Conservation (phyloP, 2,329 filamentous ascomycete species). For the Ophioceras dolichostomum region DNA sequence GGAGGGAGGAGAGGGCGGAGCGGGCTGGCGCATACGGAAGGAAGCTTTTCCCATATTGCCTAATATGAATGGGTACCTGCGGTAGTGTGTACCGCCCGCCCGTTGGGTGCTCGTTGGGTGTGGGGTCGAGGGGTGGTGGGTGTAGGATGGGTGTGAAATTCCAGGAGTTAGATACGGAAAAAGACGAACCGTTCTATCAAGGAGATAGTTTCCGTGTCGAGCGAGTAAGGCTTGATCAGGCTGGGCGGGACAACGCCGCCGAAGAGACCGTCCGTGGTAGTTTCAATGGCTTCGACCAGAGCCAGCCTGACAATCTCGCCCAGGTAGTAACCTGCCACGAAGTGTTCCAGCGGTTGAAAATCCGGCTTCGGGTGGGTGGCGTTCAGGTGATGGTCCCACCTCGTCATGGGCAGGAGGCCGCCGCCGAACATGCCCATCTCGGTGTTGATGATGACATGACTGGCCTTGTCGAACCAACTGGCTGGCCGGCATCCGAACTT, state of each 20-base stretch:
- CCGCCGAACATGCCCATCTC: constrained; percentile 56
- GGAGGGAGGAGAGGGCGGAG: constrained; percentile 3
- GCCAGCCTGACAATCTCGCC: constrained; percentile 51
- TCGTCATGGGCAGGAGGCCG: constrained; percentile 44
- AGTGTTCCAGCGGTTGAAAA: constrained; percentile 50
- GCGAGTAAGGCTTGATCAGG: constrained; percentile 38
- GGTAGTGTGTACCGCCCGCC: too few relatives aligned
- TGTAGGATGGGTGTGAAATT: not conserved
- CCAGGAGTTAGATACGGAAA: too few relatives aligned
- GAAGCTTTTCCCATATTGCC: not conserved
- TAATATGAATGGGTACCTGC: not conserved
- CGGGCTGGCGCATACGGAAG: not conserved
- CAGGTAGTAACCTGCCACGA: constrained; percentile 54
- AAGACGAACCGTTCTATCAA: constrained; percentile 41
- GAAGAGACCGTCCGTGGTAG: constrained; percentile 38
- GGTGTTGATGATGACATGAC: constrained; percentile 54
- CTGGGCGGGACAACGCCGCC: constrained; percentile 44
- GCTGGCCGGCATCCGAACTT: constrained; percentile 46
- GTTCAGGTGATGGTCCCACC: constrained; percentile 45
- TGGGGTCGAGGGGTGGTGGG: not conserved
- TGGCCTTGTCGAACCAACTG: constrained; percentile 44
- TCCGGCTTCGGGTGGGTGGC: constrained; percentile 40
- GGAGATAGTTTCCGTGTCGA: constrained; percentile 49
- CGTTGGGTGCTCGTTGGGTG: not conserved
- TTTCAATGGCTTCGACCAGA: constrained; percentile 45